Evolutionary conservation across 2,329 filamentous ascomycete genomes (phyloP), one percentile per base, ranked within the genome.

Genomic region (Phialophora tarda): DNA sequence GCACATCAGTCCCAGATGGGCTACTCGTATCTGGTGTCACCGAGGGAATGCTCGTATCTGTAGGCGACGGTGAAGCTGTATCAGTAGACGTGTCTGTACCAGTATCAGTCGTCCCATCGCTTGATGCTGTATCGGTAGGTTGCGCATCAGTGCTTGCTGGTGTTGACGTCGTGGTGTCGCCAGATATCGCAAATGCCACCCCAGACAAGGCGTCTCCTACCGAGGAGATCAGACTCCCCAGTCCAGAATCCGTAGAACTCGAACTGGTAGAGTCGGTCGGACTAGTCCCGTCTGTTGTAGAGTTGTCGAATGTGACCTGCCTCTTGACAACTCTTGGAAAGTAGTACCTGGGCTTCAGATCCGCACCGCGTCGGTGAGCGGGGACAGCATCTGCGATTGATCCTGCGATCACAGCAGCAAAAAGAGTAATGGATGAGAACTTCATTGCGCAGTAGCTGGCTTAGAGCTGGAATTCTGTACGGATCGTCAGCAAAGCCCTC

Each of bases 381-480:
- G 74, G 74, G 41, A 73, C 72, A 32, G 72, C 74, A 55, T 74
- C 72, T 32, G 73, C 74, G 62, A 75, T 64, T 44, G 73, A 70
- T 47, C 71, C 60, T 28, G 74, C 66, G 17, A 71, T 71, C 55
- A 74, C 61, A 7, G 73, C 71, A 44, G 73, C 70, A 53, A 73
- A 68, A 50, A 75, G 58, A 17, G 72, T 70, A 48, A 74, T 56
- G 26, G 67, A 56, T 28, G 71, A 66, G 59, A 71, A 41, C 64
- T 70, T 72, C 71, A 73, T 73, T 30, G 51, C 65, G 57, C 23
- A 55, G 54, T 54, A 28, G 21, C 50, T 8, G 47, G 51, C n/a
- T 14, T 50, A 32, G 17, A 53, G 24, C 30, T 38, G 50, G 32
- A 61, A 21, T 59, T 50, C 63, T 63, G 47, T 24, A 28, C 4